Percentiles rank a stretch among this genome's conserved stretches.
Evolutionary conservation across 495 filamentous ascomycete genomes (phyloP).

Genomic region (Saxispiralis lemnorum): DNA sequence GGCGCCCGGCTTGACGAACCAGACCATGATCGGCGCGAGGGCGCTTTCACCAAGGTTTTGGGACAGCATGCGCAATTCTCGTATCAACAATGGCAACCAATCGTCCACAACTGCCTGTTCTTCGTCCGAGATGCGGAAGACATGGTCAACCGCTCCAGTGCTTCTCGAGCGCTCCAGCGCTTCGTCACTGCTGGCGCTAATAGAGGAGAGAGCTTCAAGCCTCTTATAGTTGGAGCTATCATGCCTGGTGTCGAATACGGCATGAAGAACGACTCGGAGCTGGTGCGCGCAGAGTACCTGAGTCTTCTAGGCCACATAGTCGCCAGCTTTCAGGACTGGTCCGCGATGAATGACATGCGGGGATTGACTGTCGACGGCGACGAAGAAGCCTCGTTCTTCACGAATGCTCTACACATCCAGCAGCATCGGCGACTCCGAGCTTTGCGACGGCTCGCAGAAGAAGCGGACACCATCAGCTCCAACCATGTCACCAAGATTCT

Average conservation of each 20-base stretch:
- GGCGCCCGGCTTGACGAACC: conserved; percentile 55
- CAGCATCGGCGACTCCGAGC: conserved; percentile 74
- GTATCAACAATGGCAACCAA: conserved; percentile 71
- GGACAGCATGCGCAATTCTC: conserved; percentile 37
- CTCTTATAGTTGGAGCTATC: conserved; percentile 43
- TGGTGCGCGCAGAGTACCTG: conserved; percentile 66
- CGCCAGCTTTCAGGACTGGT: conserved; percentile 47
- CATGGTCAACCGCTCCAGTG: conserved; percentile 66
- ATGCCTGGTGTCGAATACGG: conserved; percentile 62
- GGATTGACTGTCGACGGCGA: conserved; percentile 57
- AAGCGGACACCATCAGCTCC: conserved; percentile 46
- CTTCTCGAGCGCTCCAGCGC: conserved; percentile 60
- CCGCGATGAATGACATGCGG: conserved; percentile 55
- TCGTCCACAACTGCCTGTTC: conserved; percentile 78
- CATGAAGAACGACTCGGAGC: conserved; percentile 57
- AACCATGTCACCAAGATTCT: conserved; percentile 73
- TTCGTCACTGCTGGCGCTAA: conserved; percentile 46
- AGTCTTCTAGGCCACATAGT: conserved; percentile 61
- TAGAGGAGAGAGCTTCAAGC: conserved; percentile 27
- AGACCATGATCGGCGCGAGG: conserved; percentile 65
- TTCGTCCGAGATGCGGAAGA: conserved; percentile 78
- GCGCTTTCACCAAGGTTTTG: conserved; percentile 60
- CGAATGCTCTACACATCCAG: conserved; percentile 78
- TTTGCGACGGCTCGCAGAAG: conserved; percentile 51
- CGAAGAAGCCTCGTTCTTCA: conserved; percentile 67